phyloP scores from a whole-genome alignment of 805 yeast species.

The Priceomyces carsonii region DNA sequence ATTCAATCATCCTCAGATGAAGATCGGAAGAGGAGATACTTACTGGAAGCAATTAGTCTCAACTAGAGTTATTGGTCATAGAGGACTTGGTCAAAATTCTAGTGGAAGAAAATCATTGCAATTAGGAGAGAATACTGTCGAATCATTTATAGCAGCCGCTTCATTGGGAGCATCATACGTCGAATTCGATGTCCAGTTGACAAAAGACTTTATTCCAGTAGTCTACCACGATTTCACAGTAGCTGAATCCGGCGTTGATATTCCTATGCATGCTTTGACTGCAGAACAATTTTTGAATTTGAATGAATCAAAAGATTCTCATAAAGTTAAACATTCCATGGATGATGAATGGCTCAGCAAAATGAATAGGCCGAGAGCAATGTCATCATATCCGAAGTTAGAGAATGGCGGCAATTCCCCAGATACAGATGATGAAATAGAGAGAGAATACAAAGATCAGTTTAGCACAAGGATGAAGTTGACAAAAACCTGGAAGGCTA shows the following conservation, averaged over 20 bases:
- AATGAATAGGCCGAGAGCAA: conserved; percentile 37
- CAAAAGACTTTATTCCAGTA: conserved; percentile 89
- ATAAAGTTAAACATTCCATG: conserved; percentile 21
- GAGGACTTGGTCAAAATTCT: conserved; percentile 90
- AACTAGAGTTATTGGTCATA: conserved; percentile 91
- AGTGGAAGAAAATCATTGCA: conserved; percentile 75
- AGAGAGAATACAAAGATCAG: conserved; percentile 39
- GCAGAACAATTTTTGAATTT: conserved; percentile 80
- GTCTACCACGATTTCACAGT: conserved; percentile 93
- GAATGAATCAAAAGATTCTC: conserved; percentile 25
- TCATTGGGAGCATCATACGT: conserved; percentile 95
- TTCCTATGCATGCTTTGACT: conserved; percentile 92
- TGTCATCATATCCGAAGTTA: conserved; percentile 37
- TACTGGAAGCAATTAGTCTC: conserved; percentile 91
- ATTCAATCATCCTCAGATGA: conserved; percentile 69
- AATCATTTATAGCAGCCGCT: conserved; percentile 94
- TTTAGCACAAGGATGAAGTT: conserved; percentile 69
- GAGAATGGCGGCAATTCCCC: conserved; percentile 16
- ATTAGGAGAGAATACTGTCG: conserved; percentile 93
- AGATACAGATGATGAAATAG: conserved; percentile 32
- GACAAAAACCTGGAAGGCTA: conserved; percentile 84
- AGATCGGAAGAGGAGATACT: conserved; percentile 66
- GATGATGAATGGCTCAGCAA: conserved; percentile 39
- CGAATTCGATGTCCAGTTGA: conserved; percentile 94
- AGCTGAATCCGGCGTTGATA: conserved; percentile 93